Conservation (phyloP, 257 asterid species). For the Nicotiana knightiana region DNA sequence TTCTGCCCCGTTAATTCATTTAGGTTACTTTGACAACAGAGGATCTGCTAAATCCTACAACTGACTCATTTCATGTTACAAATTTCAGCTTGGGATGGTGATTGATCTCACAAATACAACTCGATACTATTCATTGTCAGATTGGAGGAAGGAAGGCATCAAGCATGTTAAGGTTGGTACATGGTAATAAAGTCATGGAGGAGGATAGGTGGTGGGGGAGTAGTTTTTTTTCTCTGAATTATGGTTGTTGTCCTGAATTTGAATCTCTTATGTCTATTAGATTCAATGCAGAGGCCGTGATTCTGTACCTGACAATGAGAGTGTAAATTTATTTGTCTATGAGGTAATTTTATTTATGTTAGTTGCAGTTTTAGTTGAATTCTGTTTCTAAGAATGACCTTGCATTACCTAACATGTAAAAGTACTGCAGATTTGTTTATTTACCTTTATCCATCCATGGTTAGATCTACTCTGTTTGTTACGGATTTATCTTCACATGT, state of each 20-base stretch:
- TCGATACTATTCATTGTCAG: conserved; percentile 66
- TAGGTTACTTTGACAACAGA: neutral
- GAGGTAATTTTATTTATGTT: conserved; percentile 46
- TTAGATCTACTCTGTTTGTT: neutral
- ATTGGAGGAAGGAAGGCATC: conserved; percentile 75
- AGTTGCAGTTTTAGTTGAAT: neutral
- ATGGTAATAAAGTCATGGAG: conserved; percentile 6
- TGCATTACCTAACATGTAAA: neutral
- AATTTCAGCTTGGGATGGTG: conserved; percentile 85
- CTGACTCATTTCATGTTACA: conserved; percentile 11
- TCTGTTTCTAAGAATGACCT: neutral
- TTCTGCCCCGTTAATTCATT: neutral
- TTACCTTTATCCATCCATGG: conserved; percentile 11
- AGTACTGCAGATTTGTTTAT: neutral
- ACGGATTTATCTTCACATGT: neutral
- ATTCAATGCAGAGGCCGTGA: conserved; percentile 97
- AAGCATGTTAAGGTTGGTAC: conserved; percentile 84
- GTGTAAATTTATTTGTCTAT: conserved; percentile 73
- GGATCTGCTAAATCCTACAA: neutral
- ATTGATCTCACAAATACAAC: conserved; percentile 93
- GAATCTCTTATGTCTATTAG: conserved; percentile 32
- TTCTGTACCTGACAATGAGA: conserved; percentile 90
- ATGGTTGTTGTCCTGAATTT: neutral
- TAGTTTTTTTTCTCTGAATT: neutral
- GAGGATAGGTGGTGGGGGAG: neutral